These are phyloP conservation scores for Hyparrhenia diplandra DNA, from an alignment of 176 grass and related monocot species.

Conservation along the genomic window DNA sequence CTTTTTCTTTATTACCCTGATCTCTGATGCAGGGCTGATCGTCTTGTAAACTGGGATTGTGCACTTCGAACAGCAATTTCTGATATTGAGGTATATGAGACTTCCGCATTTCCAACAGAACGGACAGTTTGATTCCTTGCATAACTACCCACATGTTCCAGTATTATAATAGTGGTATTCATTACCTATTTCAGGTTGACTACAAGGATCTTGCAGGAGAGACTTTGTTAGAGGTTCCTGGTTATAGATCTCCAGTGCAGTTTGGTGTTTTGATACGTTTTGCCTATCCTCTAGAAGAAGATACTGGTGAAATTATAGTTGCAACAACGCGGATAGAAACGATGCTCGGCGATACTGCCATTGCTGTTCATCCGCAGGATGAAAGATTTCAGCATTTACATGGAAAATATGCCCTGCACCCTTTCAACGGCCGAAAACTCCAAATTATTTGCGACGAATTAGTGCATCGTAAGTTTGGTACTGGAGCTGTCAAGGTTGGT, in stretches of 20 bases:
- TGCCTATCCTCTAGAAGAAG: conserved; percentile 86
- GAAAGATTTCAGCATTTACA: conserved; percentile 73
- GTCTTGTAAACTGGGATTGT: conserved; percentile 97
- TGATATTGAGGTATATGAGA: conserved; percentile 53
- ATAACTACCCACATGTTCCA: background rate
- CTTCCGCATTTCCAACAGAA: background rate
- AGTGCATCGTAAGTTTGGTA: conserved; percentile 82
- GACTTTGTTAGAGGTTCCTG: conserved; percentile 67
- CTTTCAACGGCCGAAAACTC: conserved; percentile 66
- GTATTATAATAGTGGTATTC: background rate
- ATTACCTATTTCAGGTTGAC: conserved; percentile 58
- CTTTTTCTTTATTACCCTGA: background rate
- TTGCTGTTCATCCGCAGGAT: conserved; percentile 78
- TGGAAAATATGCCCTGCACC: conserved; percentile 71
- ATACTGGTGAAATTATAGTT: conserved; percentile 69
- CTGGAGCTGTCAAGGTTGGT: conserved; percentile 85
- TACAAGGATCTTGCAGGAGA: conserved; percentile 64
- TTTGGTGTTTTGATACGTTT: conserved; percentile 88
- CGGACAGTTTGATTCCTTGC: background rate
- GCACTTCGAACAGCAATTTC: conserved; percentile 85
- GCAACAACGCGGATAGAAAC: conserved; percentile 83
- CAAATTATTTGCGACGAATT: conserved; percentile 81
- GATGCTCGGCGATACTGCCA: conserved; percentile 82
- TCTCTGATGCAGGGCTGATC: conserved; percentile 51
- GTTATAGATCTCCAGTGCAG: conserved; percentile 54